These are phyloP conservation scores for Pseudotsuga menziesii DNA, from an alignment of 75 land plant genomes.

Conservation along the genomic window DNA sequence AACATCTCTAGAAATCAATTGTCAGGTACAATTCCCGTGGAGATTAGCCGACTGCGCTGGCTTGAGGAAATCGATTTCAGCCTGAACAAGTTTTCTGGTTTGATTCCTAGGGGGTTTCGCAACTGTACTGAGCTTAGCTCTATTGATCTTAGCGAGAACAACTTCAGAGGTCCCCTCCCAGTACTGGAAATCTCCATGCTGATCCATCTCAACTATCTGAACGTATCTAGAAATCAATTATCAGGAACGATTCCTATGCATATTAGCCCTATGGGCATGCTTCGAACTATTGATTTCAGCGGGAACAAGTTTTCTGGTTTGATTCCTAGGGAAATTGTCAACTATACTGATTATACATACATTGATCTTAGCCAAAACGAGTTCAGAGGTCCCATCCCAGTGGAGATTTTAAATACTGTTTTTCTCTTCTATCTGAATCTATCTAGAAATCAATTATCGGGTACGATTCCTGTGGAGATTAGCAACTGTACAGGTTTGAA, in stretches of 20 bases:
- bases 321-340: constrained; percentile 24
- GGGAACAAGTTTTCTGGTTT: constrained; percentile 19
- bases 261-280: constrained; percentile 20
- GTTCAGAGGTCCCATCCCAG: constrained; percentile 27
- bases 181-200: neutral
- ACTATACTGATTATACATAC: constrained; percentile 16
- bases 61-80: too few relatives aligned
- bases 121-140: too few relatives aligned
- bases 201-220: constrained; percentile 19
- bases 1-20: constrained; percentile 20
- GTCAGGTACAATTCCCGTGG: constrained; percentile 25
- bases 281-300: constrained; percentile 17
- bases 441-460: constrained; percentile 23
- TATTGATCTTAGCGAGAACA: too few relatives aligned
- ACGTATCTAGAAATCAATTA: constrained; percentile 22
- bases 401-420: constrained; percentile 7
- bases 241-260: constrained; percentile 25
- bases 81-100: too few relatives aligned
- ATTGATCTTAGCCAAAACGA: constrained; percentile 29
- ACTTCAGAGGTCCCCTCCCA: too few relatives aligned
- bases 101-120: too few relatives aligned
- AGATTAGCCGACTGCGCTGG: too few relatives aligned
- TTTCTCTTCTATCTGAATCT: constrained; percentile 26
- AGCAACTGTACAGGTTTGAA: constrained; percentile 10
- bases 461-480: constrained; percentile 23